Conservation (phyloP, 371 early-diverging fungal species). For the Mortierella polycephala region DNA sequence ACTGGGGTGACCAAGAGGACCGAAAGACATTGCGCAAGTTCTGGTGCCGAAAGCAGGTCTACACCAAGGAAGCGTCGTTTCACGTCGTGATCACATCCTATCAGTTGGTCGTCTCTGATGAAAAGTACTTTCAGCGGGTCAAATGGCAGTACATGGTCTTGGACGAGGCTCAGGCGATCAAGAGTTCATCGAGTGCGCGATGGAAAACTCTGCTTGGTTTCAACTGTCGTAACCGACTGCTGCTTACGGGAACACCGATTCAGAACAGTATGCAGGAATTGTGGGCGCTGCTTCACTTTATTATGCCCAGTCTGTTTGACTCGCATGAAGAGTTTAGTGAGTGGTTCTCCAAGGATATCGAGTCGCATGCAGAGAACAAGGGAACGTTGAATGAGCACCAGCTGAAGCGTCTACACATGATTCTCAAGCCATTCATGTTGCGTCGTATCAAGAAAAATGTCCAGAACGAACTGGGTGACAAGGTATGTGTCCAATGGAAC, state of each 20-base stretch:
- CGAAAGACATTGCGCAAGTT: slow-evolving; percentile 89
- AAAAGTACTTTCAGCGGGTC: slow-evolving; percentile 86
- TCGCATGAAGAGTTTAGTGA: slow-evolving; percentile 95
- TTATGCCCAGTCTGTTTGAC: slow-evolving; percentile 98
- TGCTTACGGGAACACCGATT: slow-evolving; percentile 97
- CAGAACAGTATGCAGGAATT: slow-evolving; percentile 98
- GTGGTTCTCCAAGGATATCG: slow-evolving; percentile 97
- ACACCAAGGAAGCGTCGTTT: slow-evolving; percentile 85
- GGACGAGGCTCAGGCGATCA: slow-evolving; percentile 99
- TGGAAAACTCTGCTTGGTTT: slow-evolving; percentile 96
- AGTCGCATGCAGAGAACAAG: slow-evolving; percentile 90
- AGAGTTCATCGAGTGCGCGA: slow-evolving; percentile 86
- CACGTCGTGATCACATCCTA: slow-evolving; percentile 97
- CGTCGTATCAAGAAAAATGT: slow-evolving; percentile 97
- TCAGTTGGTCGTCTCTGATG: slow-evolving; percentile 91
- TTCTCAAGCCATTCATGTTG: slow-evolving; percentile 99
- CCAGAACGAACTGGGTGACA: slow-evolving; percentile 94
- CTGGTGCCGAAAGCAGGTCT: slow-evolving; percentile 82
- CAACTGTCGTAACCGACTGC: slow-evolving; percentile 91
- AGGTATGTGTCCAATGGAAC: slow-evolving; percentile 38
- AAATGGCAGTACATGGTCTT: slow-evolving; percentile 99
- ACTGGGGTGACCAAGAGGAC: slow-evolving; percentile 94
- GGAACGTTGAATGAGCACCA: slow-evolving; percentile 90
- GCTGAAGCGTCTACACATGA: slow-evolving; percentile 92
- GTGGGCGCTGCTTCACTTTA: slow-evolving; percentile 98